Conservation (phyloP, 108 stramenopile species). For the Fistulifera solaris region DNA sequence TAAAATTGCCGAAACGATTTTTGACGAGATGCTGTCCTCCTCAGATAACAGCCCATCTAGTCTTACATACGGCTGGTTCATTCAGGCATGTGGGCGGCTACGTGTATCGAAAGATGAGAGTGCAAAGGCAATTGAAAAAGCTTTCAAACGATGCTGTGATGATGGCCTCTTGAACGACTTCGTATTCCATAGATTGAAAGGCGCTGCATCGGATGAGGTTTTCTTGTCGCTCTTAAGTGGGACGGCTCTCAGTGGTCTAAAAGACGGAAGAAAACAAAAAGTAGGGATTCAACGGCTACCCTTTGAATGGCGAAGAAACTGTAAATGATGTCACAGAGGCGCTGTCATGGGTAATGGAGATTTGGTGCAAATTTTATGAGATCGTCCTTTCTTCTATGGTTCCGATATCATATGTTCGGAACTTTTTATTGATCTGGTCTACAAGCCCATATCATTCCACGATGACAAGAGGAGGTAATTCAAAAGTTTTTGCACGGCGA, state of each 20-base stretch:
- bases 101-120: constrained; percentile 28
- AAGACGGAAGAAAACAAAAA: not conserved
- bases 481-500: no score
- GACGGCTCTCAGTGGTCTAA: not conserved
- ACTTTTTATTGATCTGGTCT: no score
- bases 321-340: no score
- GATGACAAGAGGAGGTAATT: no score
- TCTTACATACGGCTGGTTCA: constrained; percentile 53
- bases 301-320: constrained; percentile 4
- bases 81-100: constrained; percentile 61
- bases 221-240: constrained; percentile 3
- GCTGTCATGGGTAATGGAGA: no score
- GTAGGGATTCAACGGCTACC: not conserved
- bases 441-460: no score
- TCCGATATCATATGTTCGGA: no score
- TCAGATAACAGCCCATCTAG: constrained; percentile 22
- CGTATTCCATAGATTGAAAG: constrained; percentile 46
- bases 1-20: constrained; percentile 37
- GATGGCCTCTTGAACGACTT: constrained; percentile 56
- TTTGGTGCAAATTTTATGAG: no score
- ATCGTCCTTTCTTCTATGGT: no score
- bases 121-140: constrained; percentile 21
- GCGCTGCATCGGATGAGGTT: constrained; percentile 17
- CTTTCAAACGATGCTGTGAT: constrained; percentile 40
- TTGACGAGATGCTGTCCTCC: constrained; percentile 32